phyloP scores from a whole-genome alignment of 495 filamentous ascomycete species.

The Evernia prunastri region DNA sequence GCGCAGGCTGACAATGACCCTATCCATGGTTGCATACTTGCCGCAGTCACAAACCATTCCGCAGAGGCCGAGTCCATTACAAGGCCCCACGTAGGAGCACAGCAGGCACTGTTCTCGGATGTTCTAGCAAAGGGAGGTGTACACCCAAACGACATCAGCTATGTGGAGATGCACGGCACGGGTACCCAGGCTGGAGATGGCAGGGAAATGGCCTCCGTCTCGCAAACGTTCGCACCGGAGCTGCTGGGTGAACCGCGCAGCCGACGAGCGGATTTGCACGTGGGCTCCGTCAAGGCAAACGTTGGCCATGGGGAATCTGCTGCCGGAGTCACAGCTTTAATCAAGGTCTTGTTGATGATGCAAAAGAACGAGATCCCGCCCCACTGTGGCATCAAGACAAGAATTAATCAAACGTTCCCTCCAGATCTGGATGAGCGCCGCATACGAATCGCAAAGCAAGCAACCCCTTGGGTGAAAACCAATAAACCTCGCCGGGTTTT shows the following conservation, averaged over 20 bases:
- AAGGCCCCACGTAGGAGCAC: conserved; percentile 43
- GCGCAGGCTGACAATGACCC: conserved; percentile 43
- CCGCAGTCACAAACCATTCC: conserved; percentile 36
- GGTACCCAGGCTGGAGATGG: conserved; percentile 42
- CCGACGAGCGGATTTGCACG: conserved; percentile 50
- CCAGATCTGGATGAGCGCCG: conserved; percentile 67
- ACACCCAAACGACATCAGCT: conserved; percentile 43
- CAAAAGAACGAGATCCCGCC: conserved; percentile 76
- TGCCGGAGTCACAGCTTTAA: conserved; percentile 73
- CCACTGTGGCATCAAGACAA: conserved; percentile 80
- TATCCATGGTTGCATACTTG: conserved; percentile 38
- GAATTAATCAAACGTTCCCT: conserved; percentile 76
- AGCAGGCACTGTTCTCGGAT: conserved; percentile 37
- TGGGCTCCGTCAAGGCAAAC: conserved; percentile 87
- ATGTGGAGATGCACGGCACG: conserved; percentile 47
- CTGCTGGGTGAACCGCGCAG: too few relatives aligned
- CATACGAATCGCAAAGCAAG: conserved; percentile 58
- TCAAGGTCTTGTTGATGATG: conserved; percentile 86
- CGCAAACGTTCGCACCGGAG: too few relatives aligned
- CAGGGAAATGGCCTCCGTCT: conserved; percentile 31
- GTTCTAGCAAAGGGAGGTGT: conserved; percentile 40
- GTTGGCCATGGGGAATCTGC: conserved; percentile 86
- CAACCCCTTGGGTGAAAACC: conserved; percentile 57
- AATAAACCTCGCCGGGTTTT: conserved; percentile 50
- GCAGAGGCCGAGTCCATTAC: conserved; percentile 41